Evolutionary conservation across 257 asterid genomes (phyloP), one percentile per base, ranked within the genome.

Genomic region (Verbena officinalis): DNA sequence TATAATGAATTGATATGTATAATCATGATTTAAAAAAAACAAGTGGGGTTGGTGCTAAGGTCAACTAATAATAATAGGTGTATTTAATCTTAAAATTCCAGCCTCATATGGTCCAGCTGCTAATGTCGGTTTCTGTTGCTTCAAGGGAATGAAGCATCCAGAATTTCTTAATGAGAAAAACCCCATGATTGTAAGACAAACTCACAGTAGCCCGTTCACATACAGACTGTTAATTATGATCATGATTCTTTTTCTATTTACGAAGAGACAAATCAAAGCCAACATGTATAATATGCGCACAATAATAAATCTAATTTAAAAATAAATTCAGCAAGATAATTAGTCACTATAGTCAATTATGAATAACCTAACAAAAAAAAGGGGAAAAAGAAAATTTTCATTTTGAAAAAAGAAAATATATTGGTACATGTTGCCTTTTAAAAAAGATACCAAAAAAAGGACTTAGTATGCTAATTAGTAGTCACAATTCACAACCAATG

Each of bases 61-160:
- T 46, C 53, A 46, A 46, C 53, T 46, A 14, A 46, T 46, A 17
- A 16, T 16, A 46, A 46, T 15, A 45, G 4, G 44, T 5, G 3
- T 5, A 12, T 5, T 39, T 46, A 46, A 5, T 46, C 2, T 7
- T 46, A 5, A n/a, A n/a, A 16, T 46, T 17, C 10, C 53, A 16
- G 23, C 23, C 52, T 17, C 21, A 12, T 1, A 12, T 17, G 7
- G 7, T 46, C 5, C 52, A 46, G 53, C 53, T 46, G 53, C 53
- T 46, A 15, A 17, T 48, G 54, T 48, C 54, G 19, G 27, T 6
- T 16, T 19, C 30, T 19, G 54, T 48, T 17, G 54, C 27, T 10
- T 48, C 54, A 48, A 8, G 2, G 54, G 30, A 48, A 46, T 46
- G 53, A 46, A 46, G 3, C 53, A 46, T 46, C 52, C 52, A 46